A percentile compares a stretch with the other conserved stretches of the same genome.
Conservation (phyloP, 1,284 basidiomycete species). For the Phlebopus sp. region DNA sequence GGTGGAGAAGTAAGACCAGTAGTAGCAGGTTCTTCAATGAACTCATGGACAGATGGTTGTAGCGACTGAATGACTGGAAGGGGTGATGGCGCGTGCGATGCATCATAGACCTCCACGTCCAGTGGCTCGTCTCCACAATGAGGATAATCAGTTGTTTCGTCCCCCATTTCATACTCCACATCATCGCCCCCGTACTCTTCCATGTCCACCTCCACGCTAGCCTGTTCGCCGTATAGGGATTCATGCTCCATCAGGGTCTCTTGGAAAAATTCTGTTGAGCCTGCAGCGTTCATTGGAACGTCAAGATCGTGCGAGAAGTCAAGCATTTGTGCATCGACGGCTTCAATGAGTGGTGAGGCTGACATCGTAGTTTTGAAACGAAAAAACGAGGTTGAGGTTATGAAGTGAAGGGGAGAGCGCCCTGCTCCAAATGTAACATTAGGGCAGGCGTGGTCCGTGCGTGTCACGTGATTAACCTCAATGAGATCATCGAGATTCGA, state of each 20-base stretch:
- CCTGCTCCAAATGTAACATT: constrained; percentile 11
- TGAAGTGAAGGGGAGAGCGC: constrained; percentile 13
- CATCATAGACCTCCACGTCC: constrained; percentile 65
- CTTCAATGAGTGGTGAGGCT: constrained; percentile 41
- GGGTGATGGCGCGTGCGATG: constrained; percentile 37
- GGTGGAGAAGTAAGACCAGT: background rate
- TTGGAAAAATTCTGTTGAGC: constrained; percentile 50
- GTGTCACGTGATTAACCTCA: constrained; percentile 23
- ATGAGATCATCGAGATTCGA: background rate
- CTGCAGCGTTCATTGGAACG: constrained; percentile 55
- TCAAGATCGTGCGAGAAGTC: constrained; percentile 63
- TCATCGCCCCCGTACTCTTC: constrained; percentile 53
- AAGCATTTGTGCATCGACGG: constrained; percentile 65
- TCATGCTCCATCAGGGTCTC: constrained; percentile 56
- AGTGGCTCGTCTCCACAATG: constrained; percentile 36
- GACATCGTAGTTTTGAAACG: constrained; percentile 25
- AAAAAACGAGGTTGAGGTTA: constrained; percentile 5
- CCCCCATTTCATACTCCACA: constrained; percentile 72
- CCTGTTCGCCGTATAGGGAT: constrained; percentile 34
- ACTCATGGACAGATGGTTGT: constrained; percentile 16
- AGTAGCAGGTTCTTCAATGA: constrained; percentile 18
- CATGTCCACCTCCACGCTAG: constrained; percentile 70
- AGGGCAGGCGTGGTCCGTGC: constrained; percentile 35
- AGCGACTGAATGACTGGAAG: constrained; percentile 17
- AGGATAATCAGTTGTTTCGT: constrained; percentile 33